Evolutionary conservation across 1,284 basidiomycete species (phyloP), one percentile per base, ranked within the genome.

Genomic region (Athelia psychrophila): DNA sequence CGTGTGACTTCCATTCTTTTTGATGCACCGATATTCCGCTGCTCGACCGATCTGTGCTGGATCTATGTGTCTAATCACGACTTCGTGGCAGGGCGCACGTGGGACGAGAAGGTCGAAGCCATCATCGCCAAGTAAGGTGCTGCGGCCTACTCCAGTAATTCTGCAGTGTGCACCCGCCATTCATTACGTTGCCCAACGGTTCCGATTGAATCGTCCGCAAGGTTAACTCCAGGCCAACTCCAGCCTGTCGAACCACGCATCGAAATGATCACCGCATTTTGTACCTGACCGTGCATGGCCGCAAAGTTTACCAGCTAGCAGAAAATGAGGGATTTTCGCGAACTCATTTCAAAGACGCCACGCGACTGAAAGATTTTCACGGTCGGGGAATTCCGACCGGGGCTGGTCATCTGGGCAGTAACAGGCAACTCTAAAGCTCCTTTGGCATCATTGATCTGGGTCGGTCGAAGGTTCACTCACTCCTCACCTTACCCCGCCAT

Each of bases 51-150:
- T 20, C 8, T 51, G 91, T n/a, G n/a, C n/a, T n/a, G n/a, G n/a
- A n/a, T n/a, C n/a, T n/a, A n/a, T n/a, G n/a, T n/a, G 88, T 88
- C 88, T 72, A 90, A 91, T 64, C 86, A 91, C 58, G 91, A 91
- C 56, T 92, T 88, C 79, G 87, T 85, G 64, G n/a, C n/a, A n/a
- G 90, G 90, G 45, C 77, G 79, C 44, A 90, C 91, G 15, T 93
- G 88, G 88, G 84, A 86, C 15, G 56, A 70, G n/a, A 78, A 83
- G 57, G 71, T 76, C 33, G 77, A 79, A 59, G 74, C 72, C 18
- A 65, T 84, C 20, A 75, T 79, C 44, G 71, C 79, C 59, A 83
- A 86, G 81, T 84, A 58, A 27, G 76, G 23, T 23, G 9, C 38
- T 30, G n/a, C n/a, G n/a, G n/a, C n/a, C n/a, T n/a, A n/a, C n/a